These are phyloP conservation scores for Daldinia sp. DNA, from an alignment of 2,329 filamentous ascomycete genomes.

Conservation along the genomic window DNA sequence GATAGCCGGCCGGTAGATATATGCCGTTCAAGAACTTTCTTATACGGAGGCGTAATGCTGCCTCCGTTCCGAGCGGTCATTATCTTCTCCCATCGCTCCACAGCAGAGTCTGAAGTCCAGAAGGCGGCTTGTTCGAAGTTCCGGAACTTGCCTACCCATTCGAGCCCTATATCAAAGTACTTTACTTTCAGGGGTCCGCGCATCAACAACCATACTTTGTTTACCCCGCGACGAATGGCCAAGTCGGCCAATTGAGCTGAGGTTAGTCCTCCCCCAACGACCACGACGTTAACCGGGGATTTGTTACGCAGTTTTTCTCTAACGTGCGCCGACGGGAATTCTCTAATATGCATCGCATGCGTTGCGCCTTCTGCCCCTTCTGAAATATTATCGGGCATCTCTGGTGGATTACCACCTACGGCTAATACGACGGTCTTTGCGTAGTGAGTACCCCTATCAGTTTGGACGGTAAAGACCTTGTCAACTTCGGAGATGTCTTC, in stretches of 20 bases:
- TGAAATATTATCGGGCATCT: conserved; percentile 49
- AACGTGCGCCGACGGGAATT: conserved; percentile 64
- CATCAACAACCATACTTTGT: conserved; percentile 75
- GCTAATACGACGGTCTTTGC: conserved; percentile 73
- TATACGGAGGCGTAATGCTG: conserved; percentile 75
- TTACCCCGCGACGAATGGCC: conserved; percentile 69
- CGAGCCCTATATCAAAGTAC: conserved; percentile 78
- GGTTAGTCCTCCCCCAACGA: conserved; percentile 79
- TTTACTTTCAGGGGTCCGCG: conserved; percentile 69
- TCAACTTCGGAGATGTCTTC: conserved; percentile 55
- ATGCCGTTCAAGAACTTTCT: conserved; percentile 72
- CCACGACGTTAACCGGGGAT: conserved; percentile 67
- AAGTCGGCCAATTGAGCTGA: conserved; percentile 77
- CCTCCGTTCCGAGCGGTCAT: conserved; percentile 74
- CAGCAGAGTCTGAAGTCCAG: conserved; percentile 77
- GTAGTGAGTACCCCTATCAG: conserved; percentile 62
- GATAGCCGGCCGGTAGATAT: conserved; percentile 59
- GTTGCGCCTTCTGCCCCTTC: conserved; percentile 50
- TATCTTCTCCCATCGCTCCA: conserved; percentile 72
- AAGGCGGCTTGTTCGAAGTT: conserved; percentile 80
- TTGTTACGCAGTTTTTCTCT: conserved; percentile 59
- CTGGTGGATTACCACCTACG: conserved; percentile 71
- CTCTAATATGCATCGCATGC: conserved; percentile 70
- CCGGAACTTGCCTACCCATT: conserved; percentile 84
- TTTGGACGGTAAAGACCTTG: conserved; percentile 71